These are phyloP conservation scores for Daedalea quercina DNA, from an alignment of 768 basidiomycete species.

Conservation along the genomic window DNA sequence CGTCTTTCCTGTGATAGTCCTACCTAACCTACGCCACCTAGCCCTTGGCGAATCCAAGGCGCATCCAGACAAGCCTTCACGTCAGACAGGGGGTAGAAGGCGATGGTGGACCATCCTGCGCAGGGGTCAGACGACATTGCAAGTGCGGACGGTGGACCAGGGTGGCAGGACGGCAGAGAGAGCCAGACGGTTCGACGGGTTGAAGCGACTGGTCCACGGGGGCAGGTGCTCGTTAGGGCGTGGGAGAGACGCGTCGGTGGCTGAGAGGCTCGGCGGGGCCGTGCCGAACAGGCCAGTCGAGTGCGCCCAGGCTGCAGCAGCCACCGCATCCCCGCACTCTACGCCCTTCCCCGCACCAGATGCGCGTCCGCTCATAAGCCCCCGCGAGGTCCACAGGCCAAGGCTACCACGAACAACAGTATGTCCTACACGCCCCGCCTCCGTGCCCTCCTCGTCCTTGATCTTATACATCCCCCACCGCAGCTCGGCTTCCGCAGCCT, in stretches of 20 bases:
- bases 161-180: background rate
- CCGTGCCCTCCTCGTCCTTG: background rate
- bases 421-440: background rate
- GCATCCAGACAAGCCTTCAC: no score
- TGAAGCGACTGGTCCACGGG: background rate
- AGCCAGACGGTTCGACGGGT: background rate
- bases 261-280: background rate
- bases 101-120: no score
- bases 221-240: background rate
- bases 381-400: background rate
- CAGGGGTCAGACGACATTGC: no score
- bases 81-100: no score
- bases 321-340: background rate
- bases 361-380: background rate
- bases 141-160: background rate
- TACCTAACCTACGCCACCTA: no score
- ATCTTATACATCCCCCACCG: background rate
- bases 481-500: background rate
- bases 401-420: background rate
- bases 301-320: background rate
- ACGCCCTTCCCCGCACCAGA: background rate
- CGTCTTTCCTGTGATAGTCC: no score
- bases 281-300: no score
- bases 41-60: no score
- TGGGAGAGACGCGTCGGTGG: background rate